Conservation (phyloP, 2,329 filamentous ascomycete genomes). For the Zasmidium citrigriseum region DNA sequence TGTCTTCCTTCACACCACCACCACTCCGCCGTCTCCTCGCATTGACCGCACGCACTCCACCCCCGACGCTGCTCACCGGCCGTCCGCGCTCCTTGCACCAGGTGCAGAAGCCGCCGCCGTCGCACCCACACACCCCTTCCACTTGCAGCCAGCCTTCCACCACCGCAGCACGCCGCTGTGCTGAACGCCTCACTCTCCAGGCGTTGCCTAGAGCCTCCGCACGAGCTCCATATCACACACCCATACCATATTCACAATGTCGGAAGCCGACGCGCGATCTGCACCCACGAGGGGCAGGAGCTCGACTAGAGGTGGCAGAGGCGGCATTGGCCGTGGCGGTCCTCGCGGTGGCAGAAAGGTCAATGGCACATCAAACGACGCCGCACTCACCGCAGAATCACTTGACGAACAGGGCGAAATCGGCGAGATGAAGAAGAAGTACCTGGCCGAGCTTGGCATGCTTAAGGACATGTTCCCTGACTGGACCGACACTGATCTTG, state of each 20-base stretch:
- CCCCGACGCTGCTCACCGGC: neutral
- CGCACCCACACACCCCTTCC: constrained; percentile 2
- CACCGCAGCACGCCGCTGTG: constrained; percentile 2
- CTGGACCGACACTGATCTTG: constrained; percentile 93
- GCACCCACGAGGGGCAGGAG: constrained; percentile 85
- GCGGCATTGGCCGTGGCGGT: constrained; percentile 60
- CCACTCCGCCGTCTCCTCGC: no score
- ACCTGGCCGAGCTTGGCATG: constrained; percentile 73
- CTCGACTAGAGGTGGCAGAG: constrained; percentile 82
- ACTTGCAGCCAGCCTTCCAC: constrained; percentile 4
- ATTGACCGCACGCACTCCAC: neutral
- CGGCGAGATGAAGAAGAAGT: constrained; percentile 87
- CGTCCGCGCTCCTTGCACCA: neutral
- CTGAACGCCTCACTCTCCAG: neutral
- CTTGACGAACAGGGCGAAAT: constrained; percentile 86
- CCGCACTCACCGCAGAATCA: constrained; percentile 60
- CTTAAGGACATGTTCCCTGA: constrained; percentile 93
- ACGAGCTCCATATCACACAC: constrained; percentile 10
- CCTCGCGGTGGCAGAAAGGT: constrained; percentile 43
- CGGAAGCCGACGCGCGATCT: constrained; percentile 86
- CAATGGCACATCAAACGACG: constrained; percentile 64
- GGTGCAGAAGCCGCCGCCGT: constrained; percentile 1
- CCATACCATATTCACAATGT: constrained; percentile 63
- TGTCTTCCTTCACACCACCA: no score
- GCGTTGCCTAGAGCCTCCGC: neutral